Conservation (phyloP, 805 yeast species). For the Metschnikowia koreensis region DNA sequence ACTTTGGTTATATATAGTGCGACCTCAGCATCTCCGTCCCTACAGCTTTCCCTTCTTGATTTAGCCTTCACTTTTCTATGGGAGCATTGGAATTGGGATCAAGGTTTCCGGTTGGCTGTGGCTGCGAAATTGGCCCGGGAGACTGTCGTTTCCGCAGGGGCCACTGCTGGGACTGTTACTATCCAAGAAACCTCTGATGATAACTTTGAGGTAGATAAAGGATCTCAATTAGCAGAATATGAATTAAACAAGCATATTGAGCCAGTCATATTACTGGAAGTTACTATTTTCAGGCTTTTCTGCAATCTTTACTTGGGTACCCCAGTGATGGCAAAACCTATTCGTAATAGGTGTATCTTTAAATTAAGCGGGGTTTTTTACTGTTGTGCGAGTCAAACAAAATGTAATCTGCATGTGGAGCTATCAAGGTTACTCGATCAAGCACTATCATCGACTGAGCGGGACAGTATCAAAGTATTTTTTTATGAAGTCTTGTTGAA, state of each 20-base stretch:
- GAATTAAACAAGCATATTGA: slow-evolving; percentile 4
- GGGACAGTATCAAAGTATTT: slow-evolving; percentile 12
- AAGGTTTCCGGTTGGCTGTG: slow-evolving; percentile 3
- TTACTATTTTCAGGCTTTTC: slow-evolving; percentile 12
- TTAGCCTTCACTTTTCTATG: slow-evolving; percentile 12
- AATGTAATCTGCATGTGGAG: slow-evolving; percentile 13
- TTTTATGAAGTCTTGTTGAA: slow-evolving; percentile 17
- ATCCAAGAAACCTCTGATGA: slow-evolving; percentile 3
- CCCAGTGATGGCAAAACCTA: slow-evolving; percentile 10
- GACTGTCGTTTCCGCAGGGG: slow-evolving; percentile 9
- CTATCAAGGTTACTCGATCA: slow-evolving; percentile 13
- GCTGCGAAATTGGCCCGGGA: slow-evolving; percentile 8
- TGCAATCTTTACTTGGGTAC: slow-evolving; percentile 17
- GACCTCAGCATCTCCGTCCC: slow-evolving; percentile 7
- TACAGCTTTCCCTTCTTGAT: slow-evolving; percentile 13
- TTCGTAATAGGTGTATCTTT: slow-evolving; percentile 7
- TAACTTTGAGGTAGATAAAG: neutral
- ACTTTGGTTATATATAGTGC: slow-evolving; percentile 6
- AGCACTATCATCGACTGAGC: slow-evolving; percentile 12
- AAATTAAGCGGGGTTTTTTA: slow-evolving; percentile 13
- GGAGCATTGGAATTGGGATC: slow-evolving; percentile 18
- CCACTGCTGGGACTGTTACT: slow-evolving; percentile 10
- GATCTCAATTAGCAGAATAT: neutral
- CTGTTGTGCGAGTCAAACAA: slow-evolving; percentile 13
- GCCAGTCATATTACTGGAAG: slow-evolving; percentile 8